Evolutionary conservation across 305 asterid genomes (phyloP).

Genomic region (Andrographis paniculata): DNA sequence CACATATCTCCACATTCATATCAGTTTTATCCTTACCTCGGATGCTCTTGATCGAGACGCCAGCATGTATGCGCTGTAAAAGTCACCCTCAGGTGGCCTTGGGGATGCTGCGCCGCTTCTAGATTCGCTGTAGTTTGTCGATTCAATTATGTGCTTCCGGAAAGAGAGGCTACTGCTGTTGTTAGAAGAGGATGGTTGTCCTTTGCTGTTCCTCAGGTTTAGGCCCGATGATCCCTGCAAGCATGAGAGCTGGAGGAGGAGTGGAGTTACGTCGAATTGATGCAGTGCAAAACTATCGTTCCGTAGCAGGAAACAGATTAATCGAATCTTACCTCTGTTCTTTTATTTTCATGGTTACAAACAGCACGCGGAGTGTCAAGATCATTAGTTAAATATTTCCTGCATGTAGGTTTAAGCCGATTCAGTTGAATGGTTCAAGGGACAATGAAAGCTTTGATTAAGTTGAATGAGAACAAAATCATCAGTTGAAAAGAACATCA

Average conservation of each 20-base stretch:
- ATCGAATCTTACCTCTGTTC: slow-evolving; percentile 58
- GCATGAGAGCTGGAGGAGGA: slow-evolving; percentile 14
- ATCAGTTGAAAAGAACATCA: background rate
- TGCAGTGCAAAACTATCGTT: background rate
- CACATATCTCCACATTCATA: background rate
- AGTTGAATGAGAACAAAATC: background rate
- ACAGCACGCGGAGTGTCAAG: slow-evolving; percentile 89
- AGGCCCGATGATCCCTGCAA: slow-evolving; percentile 54
- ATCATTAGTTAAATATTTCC: slow-evolving; percentile 78
- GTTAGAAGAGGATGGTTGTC: slow-evolving; percentile 45
- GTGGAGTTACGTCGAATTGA: background rate
- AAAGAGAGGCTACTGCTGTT: slow-evolving; percentile 53
- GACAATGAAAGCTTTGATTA: background rate
- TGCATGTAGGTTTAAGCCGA: slow-evolving; percentile 29
- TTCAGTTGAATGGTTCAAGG: slow-evolving; percentile 21
- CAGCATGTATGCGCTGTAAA: slow-evolving; percentile 53
- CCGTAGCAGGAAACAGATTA: slow-evolving; percentile 1
- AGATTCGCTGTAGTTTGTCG: slow-evolving; percentile 63
- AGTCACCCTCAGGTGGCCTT: slow-evolving; percentile 56
- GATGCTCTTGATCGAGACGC: slow-evolving; percentile 65
- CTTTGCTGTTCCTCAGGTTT: slow-evolving; percentile 52
- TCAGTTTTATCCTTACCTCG: slow-evolving; percentile 47
- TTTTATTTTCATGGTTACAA: slow-evolving; percentile 82
- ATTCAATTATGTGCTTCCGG: slow-evolving; percentile 51
- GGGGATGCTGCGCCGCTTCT: slow-evolving; percentile 71